phyloP scores from a whole-genome alignment of 495 filamentous ascomycete genomes.

The Penicillium parvum region DNA sequence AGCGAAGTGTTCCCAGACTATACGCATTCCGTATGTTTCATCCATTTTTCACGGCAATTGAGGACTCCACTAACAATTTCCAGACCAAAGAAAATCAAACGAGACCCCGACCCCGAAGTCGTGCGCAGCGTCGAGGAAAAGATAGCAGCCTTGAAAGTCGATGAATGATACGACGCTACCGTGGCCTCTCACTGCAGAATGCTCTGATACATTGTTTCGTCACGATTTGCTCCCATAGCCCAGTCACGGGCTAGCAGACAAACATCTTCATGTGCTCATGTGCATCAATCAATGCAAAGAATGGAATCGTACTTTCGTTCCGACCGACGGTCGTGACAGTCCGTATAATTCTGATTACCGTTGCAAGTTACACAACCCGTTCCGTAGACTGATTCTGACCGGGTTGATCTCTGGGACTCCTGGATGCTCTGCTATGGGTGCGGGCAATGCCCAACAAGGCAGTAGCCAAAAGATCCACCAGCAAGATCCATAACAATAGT shows the following conservation, averaged over 20 bases:
- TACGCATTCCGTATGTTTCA: slow-evolving; percentile 47
- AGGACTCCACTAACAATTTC: slow-evolving; percentile 36
- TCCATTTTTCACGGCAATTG: neutral
- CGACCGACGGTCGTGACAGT: neutral
- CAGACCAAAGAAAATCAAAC: slow-evolving; percentile 56
- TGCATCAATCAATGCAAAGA: neutral
- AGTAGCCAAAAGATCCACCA: neutral
- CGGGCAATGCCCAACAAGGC: slow-evolving; percentile 13
- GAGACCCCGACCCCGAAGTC: slow-evolving; percentile 61
- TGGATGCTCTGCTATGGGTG: no score
- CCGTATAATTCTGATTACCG: neutral
- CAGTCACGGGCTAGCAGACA: neutral
- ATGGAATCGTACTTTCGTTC: neutral
- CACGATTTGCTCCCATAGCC: neutral
- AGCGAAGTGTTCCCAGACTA: slow-evolving; percentile 44
- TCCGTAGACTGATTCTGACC: no score
- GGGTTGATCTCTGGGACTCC: no score
- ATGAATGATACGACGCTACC: neutral
- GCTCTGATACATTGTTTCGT: no score
- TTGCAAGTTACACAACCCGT: neutral
- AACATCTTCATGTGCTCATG: neutral
- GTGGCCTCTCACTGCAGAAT: neutral
- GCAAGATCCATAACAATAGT: neutral
- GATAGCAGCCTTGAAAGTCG: slow-evolving; percentile 34
- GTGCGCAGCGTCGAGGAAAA: slow-evolving; percentile 56